A percentile compares a stretch with the other conserved stretches of the same genome.
Evolutionary conservation across 1,284 basidiomycete genomes (phyloP).

Genomic region (Tetrapyrgos nigripes): DNA sequence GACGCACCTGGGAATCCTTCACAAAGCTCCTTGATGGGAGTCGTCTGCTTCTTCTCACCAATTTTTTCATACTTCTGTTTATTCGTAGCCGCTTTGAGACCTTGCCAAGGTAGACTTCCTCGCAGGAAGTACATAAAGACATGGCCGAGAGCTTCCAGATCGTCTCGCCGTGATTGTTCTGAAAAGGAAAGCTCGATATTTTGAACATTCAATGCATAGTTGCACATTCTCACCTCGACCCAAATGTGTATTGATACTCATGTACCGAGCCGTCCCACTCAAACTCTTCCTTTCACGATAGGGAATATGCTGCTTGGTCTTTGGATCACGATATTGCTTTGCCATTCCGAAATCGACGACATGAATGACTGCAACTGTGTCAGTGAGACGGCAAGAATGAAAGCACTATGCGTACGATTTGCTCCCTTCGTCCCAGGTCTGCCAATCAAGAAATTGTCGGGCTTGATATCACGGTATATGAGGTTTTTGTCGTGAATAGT

Average conservation of each 20-base stretch:
- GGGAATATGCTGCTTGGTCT: conserved; percentile 97
- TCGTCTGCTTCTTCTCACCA: conserved; percentile 98
- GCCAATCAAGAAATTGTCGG: conserved; percentile 96
- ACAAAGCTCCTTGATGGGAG: conserved; percentile 92
- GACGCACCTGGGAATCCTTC: conserved; percentile 88
- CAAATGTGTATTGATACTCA: conserved; percentile 97
- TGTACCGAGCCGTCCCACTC: conserved; percentile 92
- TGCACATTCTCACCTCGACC: conserved; percentile 72
- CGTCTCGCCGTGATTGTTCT: conserved; percentile 96
- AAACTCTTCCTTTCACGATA: conserved; percentile 95
- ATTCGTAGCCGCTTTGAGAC: conserved; percentile 95
- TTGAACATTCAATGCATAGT: conserved; percentile 8
- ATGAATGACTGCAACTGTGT: conserved; percentile 45
- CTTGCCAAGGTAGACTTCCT: conserved; percentile 95
- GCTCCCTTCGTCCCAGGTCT: conserved; percentile 88
- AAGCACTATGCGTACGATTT: conserved; percentile 57
- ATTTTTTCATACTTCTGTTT: conserved; percentile 99
- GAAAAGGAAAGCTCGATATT: conserved; percentile 13
- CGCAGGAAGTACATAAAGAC: conserved; percentile 98
- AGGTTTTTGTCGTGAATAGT: conserved; percentile 97
- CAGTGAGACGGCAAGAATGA: conserved; percentile 1
- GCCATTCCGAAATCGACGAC: conserved; percentile 98
- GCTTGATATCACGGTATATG: conserved; percentile 98
- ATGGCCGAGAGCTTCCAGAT: conserved; percentile 94
- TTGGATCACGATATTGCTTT: conserved; percentile 96